phyloP scores from a whole-genome alignment of 2,329 filamentous ascomycete species.

The Penicillium palitans region DNA sequence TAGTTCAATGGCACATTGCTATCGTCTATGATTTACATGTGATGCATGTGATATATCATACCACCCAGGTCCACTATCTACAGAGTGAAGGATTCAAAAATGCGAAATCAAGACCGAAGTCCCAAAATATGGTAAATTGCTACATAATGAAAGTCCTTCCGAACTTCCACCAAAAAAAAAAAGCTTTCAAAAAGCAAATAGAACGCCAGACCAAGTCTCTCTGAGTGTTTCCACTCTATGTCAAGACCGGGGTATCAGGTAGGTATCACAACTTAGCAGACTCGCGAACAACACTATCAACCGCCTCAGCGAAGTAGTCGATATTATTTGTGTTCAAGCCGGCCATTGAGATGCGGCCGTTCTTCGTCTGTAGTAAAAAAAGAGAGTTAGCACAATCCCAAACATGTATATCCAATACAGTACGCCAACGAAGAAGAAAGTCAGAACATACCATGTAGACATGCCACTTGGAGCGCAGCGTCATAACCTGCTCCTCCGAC shows the following conservation, averaged over 20 bases:
- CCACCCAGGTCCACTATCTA: not conserved
- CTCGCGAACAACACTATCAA: constrained; percentile 74
- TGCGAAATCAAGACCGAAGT: not conserved
- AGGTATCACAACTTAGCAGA: constrained; percentile 27
- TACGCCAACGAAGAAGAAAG: not conserved
- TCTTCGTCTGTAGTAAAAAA: constrained; percentile 66
- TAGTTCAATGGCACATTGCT: not conserved
- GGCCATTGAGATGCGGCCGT: constrained; percentile 96
- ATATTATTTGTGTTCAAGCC: constrained; percentile 92
- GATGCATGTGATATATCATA: not conserved
- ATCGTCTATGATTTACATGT: not conserved
- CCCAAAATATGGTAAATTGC: not conserved
- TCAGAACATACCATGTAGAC: constrained; percentile 48
- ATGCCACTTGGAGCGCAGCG: constrained; percentile 51
- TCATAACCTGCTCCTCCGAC: constrained; percentile 49
- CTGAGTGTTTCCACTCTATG: not conserved
- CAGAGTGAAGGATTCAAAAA: not conserved
- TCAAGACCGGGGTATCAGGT: constrained; percentile 6
- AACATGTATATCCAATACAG: not conserved
- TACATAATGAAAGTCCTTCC: constrained; percentile 1
- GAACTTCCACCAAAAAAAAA: not conserved
- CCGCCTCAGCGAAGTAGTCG: constrained; percentile 86
- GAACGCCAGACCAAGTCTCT: constrained; percentile 10
- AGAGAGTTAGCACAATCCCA: not conserved
- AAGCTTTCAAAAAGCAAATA: constrained; percentile 2